Evolutionary conservation across 1,284 basidiomycete genomes (phyloP).

Genomic region (Mycocalia duriaeana): DNA sequence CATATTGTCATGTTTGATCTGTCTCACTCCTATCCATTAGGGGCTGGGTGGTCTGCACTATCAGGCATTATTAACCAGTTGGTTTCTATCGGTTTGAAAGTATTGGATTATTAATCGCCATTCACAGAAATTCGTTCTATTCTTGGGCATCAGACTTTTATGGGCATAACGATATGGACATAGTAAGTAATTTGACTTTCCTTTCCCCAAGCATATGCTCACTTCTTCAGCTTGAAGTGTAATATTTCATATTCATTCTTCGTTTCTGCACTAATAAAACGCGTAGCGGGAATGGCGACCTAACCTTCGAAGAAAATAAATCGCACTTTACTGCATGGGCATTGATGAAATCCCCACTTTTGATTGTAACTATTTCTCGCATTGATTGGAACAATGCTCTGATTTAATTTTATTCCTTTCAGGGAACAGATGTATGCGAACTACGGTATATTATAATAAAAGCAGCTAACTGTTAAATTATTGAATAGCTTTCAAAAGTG

Average conservation of each 20-base stretch:
- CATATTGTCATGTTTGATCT: not conserved
- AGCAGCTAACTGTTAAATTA: not conserved
- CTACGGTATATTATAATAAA: not conserved
- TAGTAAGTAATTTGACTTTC: slow-evolving; percentile 38
- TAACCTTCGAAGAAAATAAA: slow-evolving; percentile 57
- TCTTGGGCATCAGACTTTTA: slow-evolving; percentile 56
- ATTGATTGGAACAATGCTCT: no score
- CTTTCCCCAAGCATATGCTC: slow-evolving; percentile 1
- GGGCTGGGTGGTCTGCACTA: slow-evolving; percentile 25
- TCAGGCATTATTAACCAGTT: slow-evolving; percentile 29
- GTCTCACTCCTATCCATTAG: not conserved
- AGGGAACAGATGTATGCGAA: slow-evolving; percentile 36
- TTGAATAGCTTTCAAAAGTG: slow-evolving; percentile 41
- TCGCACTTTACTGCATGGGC: slow-evolving; percentile 65
- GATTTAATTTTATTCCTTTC: not conserved
- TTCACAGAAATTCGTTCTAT: slow-evolving; percentile 39
- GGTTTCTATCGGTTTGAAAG: not conserved
- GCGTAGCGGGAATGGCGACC: slow-evolving; percentile 50
- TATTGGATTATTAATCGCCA: not conserved
- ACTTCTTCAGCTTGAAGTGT: slow-evolving; percentile 47
- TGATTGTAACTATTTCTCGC: slow-evolving; percentile 26
- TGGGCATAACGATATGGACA: slow-evolving; percentile 58
- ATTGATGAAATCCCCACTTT: slow-evolving; percentile 54
- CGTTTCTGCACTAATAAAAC: not conserved
- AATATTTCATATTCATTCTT: slow-evolving; percentile 8